These are phyloP conservation scores for Macrolepiota albuminosa DNA, from an alignment of 768 basidiomycete genomes.

Conservation along the genomic window DNA sequence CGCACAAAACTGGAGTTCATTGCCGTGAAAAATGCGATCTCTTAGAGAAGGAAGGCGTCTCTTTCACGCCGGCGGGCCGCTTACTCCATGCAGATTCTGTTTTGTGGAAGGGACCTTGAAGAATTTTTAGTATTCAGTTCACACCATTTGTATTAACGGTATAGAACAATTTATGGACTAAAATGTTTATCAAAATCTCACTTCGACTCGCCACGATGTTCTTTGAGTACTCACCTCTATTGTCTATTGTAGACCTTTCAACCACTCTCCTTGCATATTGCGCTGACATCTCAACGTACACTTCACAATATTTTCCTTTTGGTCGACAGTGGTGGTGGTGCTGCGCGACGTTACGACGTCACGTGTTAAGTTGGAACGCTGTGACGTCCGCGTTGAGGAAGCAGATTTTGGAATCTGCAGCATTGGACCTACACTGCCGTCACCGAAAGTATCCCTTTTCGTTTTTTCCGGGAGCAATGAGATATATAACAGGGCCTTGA, in stretches of 20 bases:
- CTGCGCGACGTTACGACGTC: background rate
- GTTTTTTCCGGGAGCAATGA: slow-evolving; percentile 5
- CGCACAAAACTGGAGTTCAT: slow-evolving; percentile 35
- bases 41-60: slow-evolving; percentile 48
- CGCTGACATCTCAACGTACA: too few species aligned
- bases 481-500: background rate
- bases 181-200: background rate
- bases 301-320: background rate
- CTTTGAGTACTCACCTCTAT: background rate
- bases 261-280: background rate
- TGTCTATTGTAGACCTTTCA: background rate
- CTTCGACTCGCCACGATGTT: background rate
- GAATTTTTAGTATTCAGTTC: background rate
- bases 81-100: slow-evolving; percentile 20
- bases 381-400: background rate
- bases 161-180: background rate
- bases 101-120: slow-evolving; percentile 20
- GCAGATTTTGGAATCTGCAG: background rate
- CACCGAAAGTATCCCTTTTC: slow-evolving; percentile 6
- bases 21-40: slow-evolving; percentile 45
- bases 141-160: background rate
- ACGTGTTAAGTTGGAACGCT: background rate
- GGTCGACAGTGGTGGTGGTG: background rate
- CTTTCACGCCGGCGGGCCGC: slow-evolving; percentile 41
- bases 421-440: background rate